These are phyloP conservation scores for Scedosporium dehoogii DNA, from an alignment of 2,329 filamentous ascomycete species.

Conservation along the genomic window DNA sequence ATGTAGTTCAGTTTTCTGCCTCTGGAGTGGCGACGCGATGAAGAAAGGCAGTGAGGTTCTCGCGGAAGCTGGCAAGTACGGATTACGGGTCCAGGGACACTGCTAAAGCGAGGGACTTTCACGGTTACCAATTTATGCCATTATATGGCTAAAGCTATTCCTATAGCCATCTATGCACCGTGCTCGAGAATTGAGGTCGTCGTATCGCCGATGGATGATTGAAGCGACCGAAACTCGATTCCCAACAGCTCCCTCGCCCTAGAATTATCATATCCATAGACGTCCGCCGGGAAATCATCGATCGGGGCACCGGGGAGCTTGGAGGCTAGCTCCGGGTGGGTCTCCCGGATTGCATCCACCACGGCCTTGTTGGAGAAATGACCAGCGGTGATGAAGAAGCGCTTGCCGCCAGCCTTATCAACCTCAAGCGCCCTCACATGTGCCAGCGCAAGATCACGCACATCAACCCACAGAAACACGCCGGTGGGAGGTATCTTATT, in stretches of 20 bases:
- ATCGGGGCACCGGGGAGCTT: background rate
- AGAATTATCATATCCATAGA: background rate
- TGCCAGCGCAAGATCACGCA: slow-evolving; percentile 43
- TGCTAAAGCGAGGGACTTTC: no score
- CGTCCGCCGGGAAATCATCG: background rate
- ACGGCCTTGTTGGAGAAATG: slow-evolving; percentile 36
- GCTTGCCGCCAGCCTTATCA: slow-evolving; percentile 35
- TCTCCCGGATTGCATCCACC: slow-evolving; percentile 16
- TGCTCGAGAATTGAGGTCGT: background rate
- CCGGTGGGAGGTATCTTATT: slow-evolving; percentile 29
- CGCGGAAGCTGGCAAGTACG: no score
- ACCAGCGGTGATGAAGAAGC: slow-evolving; percentile 40
- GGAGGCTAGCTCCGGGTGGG: background rate
- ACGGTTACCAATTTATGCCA: no score
- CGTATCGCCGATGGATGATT: background rate
- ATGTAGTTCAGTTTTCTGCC: no score
- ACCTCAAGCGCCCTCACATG: slow-evolving; percentile 43
- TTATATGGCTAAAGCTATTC: no score
- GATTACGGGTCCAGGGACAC: no score
- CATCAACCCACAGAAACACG: slow-evolving; percentile 41
- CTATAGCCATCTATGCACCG: background rate
- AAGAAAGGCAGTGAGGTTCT: no score
- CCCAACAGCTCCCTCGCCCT: background rate
- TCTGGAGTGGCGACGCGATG: no score
- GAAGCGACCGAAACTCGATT: background rate